Conservation (phyloP, 2,329 filamentous ascomycete species). For the Ceratocystis harringtonii region DNA sequence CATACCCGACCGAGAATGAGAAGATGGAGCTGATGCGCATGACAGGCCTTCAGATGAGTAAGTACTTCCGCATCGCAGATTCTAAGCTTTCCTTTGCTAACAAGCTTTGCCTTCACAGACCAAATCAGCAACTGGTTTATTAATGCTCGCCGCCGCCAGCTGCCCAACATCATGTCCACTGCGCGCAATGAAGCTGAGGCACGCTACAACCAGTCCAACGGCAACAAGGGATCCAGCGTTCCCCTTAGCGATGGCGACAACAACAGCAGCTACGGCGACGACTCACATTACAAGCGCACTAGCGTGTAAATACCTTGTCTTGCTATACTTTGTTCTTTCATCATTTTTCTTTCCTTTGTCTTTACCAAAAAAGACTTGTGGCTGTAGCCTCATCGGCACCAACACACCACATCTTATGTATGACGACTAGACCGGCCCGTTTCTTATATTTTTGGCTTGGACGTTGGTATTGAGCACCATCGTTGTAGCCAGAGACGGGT, state of each 20-base stretch:
- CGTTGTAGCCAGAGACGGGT: background rate
- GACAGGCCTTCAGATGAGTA: slow-evolving; percentile 66
- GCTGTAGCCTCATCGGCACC: background rate
- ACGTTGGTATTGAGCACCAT: background rate
- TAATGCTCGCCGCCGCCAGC: slow-evolving; percentile 54
- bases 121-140: slow-evolving; percentile 73
- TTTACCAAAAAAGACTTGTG: background rate
- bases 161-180: slow-evolving; percentile 42
- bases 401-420: slow-evolving; percentile 3
- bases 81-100: background rate
- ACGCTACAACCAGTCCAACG: slow-evolving; percentile 20
- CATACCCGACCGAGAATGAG: slow-evolving; percentile 78
- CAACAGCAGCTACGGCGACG: slow-evolving; percentile 30
- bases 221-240: slow-evolving; percentile 24
- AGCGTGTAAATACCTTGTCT: slow-evolving; percentile 27
- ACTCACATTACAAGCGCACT: slow-evolving; percentile 31
- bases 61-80: slow-evolving; percentile 25
- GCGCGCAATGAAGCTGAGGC: slow-evolving; percentile 37
- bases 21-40: slow-evolving; percentile 65
- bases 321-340: background rate
- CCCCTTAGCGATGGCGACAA: slow-evolving; percentile 35
- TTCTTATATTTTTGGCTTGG: background rate
- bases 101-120: slow-evolving; percentile 29
- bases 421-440: background rate
- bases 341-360: background rate